phyloP scores from a whole-genome alignment of 2,329 filamentous ascomycete genomes.

The Hymenoscyphus linearis region DNA sequence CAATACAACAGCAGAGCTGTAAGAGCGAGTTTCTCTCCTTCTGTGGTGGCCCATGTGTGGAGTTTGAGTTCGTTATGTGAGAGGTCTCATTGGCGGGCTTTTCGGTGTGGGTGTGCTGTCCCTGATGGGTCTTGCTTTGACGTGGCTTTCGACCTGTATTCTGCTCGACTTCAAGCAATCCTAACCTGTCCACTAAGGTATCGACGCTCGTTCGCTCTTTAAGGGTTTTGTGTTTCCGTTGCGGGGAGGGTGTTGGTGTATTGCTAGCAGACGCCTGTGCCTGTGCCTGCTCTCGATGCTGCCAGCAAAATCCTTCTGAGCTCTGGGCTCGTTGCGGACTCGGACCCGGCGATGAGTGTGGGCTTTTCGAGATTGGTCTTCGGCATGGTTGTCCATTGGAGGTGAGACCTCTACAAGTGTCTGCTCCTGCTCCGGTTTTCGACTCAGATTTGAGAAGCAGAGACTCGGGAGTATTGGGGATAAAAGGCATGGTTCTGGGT shows the following conservation, averaged over 20 bases:
- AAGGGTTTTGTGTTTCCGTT: slow-evolving; percentile 42
- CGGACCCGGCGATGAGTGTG: slow-evolving; percentile 25
- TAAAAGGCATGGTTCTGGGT: slow-evolving; percentile 52
- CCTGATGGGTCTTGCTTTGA: slow-evolving; percentile 18
- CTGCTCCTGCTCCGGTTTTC: slow-evolving; percentile 69
- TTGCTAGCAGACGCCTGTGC: slow-evolving; percentile 59
- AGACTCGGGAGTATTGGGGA: slow-evolving; percentile 73
- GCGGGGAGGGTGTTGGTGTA: slow-evolving; percentile 27
- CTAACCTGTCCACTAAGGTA: slow-evolving; percentile 74
- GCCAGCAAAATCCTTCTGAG: slow-evolving; percentile 69
- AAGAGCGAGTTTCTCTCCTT: slow-evolving; percentile 20
- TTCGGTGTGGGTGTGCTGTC: neutral
- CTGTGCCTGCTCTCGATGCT: slow-evolving; percentile 83
- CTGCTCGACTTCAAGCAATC: slow-evolving; percentile 60
- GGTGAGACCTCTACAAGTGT: slow-evolving; percentile 86
- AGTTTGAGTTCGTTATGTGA: neutral
- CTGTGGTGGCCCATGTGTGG: neutral
- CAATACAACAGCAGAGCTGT: slow-evolving; percentile 29
- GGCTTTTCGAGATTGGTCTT: slow-evolving; percentile 53
- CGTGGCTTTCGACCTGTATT: slow-evolving; percentile 23
- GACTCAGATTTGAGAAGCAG: slow-evolving; percentile 75
- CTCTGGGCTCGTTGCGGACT: slow-evolving; percentile 24
- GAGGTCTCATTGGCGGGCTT: slow-evolving; percentile 7
- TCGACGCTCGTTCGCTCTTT: slow-evolving; percentile 74
- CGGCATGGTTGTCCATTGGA: slow-evolving; percentile 78